Conservation (phyloP, 2,329 filamentous ascomycete species). For the Aspergillus amoenus region DNA sequence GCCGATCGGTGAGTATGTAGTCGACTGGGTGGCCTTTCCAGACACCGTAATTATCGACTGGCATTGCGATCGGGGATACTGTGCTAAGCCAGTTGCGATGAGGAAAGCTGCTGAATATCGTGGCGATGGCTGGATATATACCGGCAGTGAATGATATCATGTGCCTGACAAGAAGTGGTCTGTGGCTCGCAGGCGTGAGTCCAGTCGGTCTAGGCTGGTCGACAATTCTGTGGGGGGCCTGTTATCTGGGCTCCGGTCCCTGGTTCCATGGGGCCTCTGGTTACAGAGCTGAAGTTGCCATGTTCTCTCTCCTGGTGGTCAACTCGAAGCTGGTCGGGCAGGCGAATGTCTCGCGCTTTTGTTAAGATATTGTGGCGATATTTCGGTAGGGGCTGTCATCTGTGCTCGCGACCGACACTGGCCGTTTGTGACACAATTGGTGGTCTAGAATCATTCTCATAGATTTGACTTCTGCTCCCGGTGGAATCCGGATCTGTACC, state of each 20-base stretch:
- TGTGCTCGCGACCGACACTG: background rate
- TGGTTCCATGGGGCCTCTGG: no score
- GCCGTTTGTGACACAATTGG: no score
- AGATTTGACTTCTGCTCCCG: background rate
- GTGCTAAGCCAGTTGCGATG: background rate
- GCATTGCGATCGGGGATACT: constrained; percentile 11
- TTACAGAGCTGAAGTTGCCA: no score
- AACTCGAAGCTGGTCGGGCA: no score
- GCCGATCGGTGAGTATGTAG: constrained; percentile 12
- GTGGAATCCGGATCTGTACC: background rate
- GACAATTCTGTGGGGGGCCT: background rate
- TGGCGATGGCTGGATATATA: background rate
- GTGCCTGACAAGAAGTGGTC: background rate
- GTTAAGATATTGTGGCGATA: no score
- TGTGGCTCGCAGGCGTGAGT: background rate
- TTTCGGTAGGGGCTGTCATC: background rate
- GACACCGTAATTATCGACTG: constrained; percentile 18
- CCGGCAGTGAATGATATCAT: background rate
- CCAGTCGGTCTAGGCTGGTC: background rate
- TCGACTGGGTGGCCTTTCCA: constrained; percentile 17
- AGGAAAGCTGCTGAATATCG: background rate
- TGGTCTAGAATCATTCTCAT: background rate
- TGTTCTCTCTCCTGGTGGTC: no score
- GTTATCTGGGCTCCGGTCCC: no score
- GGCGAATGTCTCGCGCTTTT: no score